Base-by-base conservation (phyloP, 2,329 filamentous ascomycete genomes). In the Trichoderma atrobrunneum region DNA sequence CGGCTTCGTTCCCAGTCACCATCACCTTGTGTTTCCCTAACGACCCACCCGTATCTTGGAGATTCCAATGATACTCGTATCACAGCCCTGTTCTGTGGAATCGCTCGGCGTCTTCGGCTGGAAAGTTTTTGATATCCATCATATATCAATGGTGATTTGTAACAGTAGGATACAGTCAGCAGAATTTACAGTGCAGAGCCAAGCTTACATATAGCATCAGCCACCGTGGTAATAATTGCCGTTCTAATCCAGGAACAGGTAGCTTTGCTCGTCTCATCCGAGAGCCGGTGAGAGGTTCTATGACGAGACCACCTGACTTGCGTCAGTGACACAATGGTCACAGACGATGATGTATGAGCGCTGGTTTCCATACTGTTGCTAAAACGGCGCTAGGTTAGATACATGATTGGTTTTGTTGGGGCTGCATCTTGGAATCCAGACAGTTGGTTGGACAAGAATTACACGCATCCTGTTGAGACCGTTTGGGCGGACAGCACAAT, bases 291-390 rank as follows among this genome's bases (percentile, higher is more conserved):
- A 36, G n/a, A 24, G n/a, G 39, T 54, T 28, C 60, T 36, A 48
- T 62, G 66, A 70, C 21, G 66, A 28, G 64, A 69, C 70, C 70
- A 72, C 54, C 59, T 72, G 70, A 72, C 64, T 63, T 43, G 64
- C 30, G 70, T 56, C 39, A 62, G 70, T 72, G 70, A 72, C 70
- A 69, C 70, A 32, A 61, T 61, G 70, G 64, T 69, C 62, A 71
- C 69, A 71, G 69, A 65, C 28, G n/a, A 71, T 60, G 48, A 60
- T 57, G 69, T 30, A 62, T 64, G 60, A 18, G 59, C 24, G 43
- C 26, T 34, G 34, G 16, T 28, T 11, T 5, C 10, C 7, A 57
- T 7, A 57, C 30, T 57, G 64, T 57, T 61, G 34, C 65, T 48
- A 69, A 69, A 69, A 60, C 14, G 30, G 34, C 65, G 26, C 32